Evolutionary conservation across 371 early-diverging fungal genomes (phyloP), one percentile per base, ranked within the genome.

Genomic region (Fennellomyces sp.): DNA sequence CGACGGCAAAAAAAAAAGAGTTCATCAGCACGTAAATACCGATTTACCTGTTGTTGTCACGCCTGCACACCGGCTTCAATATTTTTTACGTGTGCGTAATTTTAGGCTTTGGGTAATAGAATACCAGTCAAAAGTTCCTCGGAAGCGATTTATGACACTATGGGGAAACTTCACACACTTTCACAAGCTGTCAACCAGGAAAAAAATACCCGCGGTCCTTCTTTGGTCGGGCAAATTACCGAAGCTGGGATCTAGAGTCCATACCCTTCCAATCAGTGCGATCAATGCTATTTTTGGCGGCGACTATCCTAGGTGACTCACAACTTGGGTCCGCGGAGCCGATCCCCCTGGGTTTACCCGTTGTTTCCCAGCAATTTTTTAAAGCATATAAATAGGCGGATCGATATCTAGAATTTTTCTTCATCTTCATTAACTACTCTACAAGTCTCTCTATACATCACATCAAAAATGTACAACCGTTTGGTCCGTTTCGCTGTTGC

Each of bases 401-500:
- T 25, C 45, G 5, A 45, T 8, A 33, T 33, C 35, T 33, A 33
- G 8, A 8, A 23, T n/a, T 41, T 41, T 41, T 41, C 19, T 41
- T 23, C 23, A 23, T 45, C 21, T 21, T 45, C 21, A 45, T 27
- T 25, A 17, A 45, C 8, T 45, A 4, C 21, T 29, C 42, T 4
- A n/a, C 42, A 31, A 35, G 17, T 36, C 41, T 55, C 38, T 42
- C 61, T 50, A 30, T 11, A 4, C 17, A 35, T 36, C 27, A 23
- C 33, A 45, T 36, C 29, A 13, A 13, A 28, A 33, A 65, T 65
- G 65, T 49, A 56, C 31, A 25, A 39, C 42, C 65, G 65, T 42
- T 30, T 61, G 30, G 26, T 72, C 60, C 72, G 67, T 67, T 51
- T 72, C 50, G 59, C 69, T 56, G 57, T 58, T 59, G 30, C 55